Conservation (phyloP, 1,284 basidiomycete genomes). For the Cryptococcus sp. region DNA sequence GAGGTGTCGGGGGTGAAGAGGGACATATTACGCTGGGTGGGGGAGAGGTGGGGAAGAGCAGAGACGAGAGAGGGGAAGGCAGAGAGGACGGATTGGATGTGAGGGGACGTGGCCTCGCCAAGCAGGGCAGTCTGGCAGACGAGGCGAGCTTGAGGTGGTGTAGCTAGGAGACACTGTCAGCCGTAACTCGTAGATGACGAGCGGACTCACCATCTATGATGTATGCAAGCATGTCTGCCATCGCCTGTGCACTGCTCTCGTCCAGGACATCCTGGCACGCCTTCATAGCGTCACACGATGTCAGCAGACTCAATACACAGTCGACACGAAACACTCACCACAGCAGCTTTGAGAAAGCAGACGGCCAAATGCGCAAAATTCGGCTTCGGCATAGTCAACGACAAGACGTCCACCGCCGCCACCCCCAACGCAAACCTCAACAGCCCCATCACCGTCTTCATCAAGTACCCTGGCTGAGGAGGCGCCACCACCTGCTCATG, state of each 20-base stretch:
- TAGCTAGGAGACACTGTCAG: constrained; percentile 18
- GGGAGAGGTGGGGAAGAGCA: constrained; percentile 29
- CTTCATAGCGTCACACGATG: constrained; percentile 3
- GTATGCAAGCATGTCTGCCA: constrained; percentile 35
- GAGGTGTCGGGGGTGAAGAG: constrained; percentile 18
- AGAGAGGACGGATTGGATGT: constrained; percentile 21
- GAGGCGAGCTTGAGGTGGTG: constrained; percentile 23
- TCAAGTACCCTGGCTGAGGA: constrained; percentile 27
- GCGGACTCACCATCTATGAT: constrained; percentile 31
- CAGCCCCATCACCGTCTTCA: constrained; percentile 30
- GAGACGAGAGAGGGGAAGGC: constrained; percentile 16
- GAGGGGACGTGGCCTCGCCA: constrained; percentile 23
- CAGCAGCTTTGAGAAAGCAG: constrained; percentile 29
- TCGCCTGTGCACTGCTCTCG: constrained; percentile 1
- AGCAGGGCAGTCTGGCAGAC: constrained; percentile 29
- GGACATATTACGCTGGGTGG: constrained; percentile 28
- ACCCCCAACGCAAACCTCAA: constrained; percentile 36
- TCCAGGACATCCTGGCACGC: constrained; percentile 7
- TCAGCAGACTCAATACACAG: background rate
- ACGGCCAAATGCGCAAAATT: constrained; percentile 37
- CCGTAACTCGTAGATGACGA: background rate
- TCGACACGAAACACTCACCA: constrained; percentile 22
- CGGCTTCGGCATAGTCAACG: constrained; percentile 29
- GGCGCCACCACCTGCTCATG: constrained; percentile 24
- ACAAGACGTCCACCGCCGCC: constrained; percentile 17